Base-by-base conservation (phyloP, 352 stramenopile genomes). In the Phytopythium chamaehyphon region DNA sequence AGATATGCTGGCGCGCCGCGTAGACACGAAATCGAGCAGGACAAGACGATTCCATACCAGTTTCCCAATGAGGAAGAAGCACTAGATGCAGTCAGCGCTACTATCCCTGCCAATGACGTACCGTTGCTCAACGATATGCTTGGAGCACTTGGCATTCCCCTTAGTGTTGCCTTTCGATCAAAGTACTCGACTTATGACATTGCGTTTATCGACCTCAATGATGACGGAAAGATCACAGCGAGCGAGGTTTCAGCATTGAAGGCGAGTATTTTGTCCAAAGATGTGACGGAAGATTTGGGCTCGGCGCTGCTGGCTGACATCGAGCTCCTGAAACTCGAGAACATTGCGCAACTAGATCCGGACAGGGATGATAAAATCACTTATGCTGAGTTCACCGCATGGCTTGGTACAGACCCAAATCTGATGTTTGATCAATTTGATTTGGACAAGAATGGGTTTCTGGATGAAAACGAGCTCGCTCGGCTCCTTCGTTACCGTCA, bases 371-470 rank as follows among this genome's bases (percentile, higher is more conserved):
- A 66, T 3, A 28, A 64, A 26, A 89, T 94, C 56, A 89, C 68
- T 0, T 92, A 77, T 46, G 18, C 26, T 0, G 83, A 94, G 52
- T 94, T 94, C 47, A 64, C 78, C 18, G 42, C 26, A 6, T 94
- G 83, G 83, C 35, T 94, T 31, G 80, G 80, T 1, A 19, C 80
- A 11, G 83, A 94, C 51, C 71, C 81, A 6, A 83, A 83, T 39
- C 47, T 94, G n/a, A 50, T 92, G 47, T 94, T 94, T 50, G 83
- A 92, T 40, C 68, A 67, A 33, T 94, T 89, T 48, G 83, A 94
- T 39, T 37, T 91, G 31, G 83, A 94, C 71, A 94, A 94, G 55
- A 90, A 77, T 38, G 83, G 81, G 1, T 92, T 80, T 39, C 51
- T 94, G 36, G 83, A 94, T 49, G 83, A 94, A 49, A 90, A 90